Conservation (phyloP, 2,329 filamentous ascomycete genomes). For the Stemphylium beticola region DNA sequence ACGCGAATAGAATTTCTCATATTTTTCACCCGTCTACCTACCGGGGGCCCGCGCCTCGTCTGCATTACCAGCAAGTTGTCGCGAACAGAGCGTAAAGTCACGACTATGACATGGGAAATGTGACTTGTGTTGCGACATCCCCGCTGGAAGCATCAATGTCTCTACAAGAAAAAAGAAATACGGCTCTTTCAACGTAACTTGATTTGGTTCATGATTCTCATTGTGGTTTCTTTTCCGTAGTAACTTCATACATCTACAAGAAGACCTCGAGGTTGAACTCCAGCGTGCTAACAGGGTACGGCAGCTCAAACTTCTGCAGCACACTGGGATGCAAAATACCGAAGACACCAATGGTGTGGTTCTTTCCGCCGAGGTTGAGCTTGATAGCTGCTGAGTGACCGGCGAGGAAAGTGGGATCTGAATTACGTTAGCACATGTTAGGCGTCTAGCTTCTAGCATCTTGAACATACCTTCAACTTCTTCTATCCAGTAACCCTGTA, state of each 20-base stretch:
- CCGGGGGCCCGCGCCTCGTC: too few species aligned
- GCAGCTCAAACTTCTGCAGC: conserved; percentile 90
- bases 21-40: too few species aligned
- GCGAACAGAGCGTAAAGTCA: too few species aligned
- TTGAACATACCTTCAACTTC: conserved; percentile 73
- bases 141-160: too few species aligned
- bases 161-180: too few species aligned
- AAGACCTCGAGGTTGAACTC: conserved; percentile 96
- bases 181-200: too few species aligned
- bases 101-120: too few species aligned
- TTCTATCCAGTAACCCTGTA: conserved; percentile 88
- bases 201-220: too few species aligned
- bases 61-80: too few species aligned
- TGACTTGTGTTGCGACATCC: too few species aligned
- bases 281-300: conserved; percentile 89
- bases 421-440: conserved; percentile 12
- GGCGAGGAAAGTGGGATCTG: conserved; percentile 85
- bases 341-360: conserved; percentile 82
- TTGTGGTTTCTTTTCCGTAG: too few species aligned
- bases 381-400: conserved; percentile 88
- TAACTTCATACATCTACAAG: conserved; percentile 59
- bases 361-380: conserved; percentile 75
- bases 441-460: neutral
- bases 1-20: too few species aligned
- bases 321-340: conserved; percentile 94